Percentiles rank a stretch among this genome's conserved stretches.
These are phyloP conservation scores for Sutorius eximius DNA, from an alignment of 1,284 basidiomycete species.

Conservation along the genomic window DNA sequence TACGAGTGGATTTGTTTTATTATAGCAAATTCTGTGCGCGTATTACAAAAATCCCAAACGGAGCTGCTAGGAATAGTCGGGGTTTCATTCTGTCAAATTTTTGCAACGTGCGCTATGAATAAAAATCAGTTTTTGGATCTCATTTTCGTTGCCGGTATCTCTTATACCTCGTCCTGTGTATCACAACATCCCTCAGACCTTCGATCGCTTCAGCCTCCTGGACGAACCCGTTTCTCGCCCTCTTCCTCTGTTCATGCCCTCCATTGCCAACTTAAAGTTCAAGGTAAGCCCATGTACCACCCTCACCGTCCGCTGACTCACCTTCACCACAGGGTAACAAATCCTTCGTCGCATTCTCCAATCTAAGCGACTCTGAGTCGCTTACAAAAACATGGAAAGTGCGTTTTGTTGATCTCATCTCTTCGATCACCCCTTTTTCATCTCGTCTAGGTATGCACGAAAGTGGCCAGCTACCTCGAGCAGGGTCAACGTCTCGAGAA, in stretches of 20 bases:
- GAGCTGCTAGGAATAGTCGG: conserved; percentile 32
- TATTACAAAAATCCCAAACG: conserved; percentile 20
- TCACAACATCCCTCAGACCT: conserved; percentile 9
- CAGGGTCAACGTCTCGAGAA: conserved; percentile 85
- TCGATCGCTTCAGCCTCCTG: conserved; percentile 22
- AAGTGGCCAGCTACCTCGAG: conserved; percentile 82
- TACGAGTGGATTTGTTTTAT: conserved; percentile 8
- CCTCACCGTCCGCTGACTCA: conserved; percentile 21
- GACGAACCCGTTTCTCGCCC: background rate
- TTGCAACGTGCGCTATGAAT: conserved; percentile 28
- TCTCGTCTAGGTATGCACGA: conserved; percentile 67
- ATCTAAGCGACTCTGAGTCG: conserved; percentile 76
- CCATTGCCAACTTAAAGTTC: conserved; percentile 85
- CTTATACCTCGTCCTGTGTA: conserved; percentile 22
- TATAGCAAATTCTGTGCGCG: conserved; percentile 9
- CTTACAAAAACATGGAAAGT: conserved; percentile 88
- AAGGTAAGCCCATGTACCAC: conserved; percentile 50
- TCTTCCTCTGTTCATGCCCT: conserved; percentile 54
- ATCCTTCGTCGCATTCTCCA: conserved; percentile 86
- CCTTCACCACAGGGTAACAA: conserved; percentile 68
- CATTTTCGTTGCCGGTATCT: conserved; percentile 18
- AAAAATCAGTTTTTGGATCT: conserved; percentile 10
- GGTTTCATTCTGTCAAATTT: conserved; percentile 34
- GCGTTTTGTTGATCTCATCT: conserved; percentile 3
- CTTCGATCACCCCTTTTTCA: conserved; percentile 8